These are phyloP conservation scores for Nitzschia inconspicua DNA, from an alignment of 108 stramenopile species.

Conservation along the genomic window DNA sequence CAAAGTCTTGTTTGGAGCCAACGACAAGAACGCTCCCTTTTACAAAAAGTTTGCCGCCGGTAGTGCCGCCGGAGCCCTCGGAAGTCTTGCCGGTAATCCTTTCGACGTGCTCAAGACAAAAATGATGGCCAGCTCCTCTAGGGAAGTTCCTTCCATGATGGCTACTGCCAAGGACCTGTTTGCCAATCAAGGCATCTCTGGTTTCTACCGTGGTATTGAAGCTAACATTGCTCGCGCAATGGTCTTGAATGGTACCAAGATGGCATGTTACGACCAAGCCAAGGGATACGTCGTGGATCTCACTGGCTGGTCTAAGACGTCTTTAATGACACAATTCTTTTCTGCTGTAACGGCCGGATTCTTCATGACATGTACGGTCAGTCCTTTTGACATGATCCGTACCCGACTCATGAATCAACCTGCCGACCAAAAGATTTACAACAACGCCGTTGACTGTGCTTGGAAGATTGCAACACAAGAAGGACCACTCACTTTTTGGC, in stretches of 20 bases:
- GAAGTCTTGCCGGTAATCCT: constrained; percentile 84
- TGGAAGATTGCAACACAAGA: constrained; percentile 84
- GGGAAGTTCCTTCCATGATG: constrained; percentile 52
- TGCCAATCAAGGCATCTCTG: constrained; percentile 69
- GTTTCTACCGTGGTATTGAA: constrained; percentile 93
- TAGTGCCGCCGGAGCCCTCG: constrained; percentile 81
- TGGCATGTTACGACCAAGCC: constrained; percentile 88
- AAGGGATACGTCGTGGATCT: constrained; percentile 76
- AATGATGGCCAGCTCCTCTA: constrained; percentile 82
- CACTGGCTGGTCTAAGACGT: constrained; percentile 50
- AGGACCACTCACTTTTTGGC: constrained; percentile 81
- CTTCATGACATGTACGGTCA: constrained; percentile 92
- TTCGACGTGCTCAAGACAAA: constrained; percentile 91
- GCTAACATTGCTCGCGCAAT: constrained; percentile 90
- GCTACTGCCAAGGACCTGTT: constrained; percentile 65
- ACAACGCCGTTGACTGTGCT: constrained; percentile 79
- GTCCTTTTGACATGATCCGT: constrained; percentile 89
- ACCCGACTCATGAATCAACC: constrained; percentile 93
- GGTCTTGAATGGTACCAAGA: constrained; percentile 92
- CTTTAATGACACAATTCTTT: constrained; percentile 61
- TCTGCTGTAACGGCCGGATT: constrained; percentile 86
- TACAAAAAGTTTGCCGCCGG: constrained; percentile 85
- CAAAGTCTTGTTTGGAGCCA: constrained; percentile 81
- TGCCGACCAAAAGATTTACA: constrained; percentile 84
- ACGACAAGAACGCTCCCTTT: constrained; percentile 66